Base-by-base conservation (phyloP, 371 early-diverging fungal species). In the Mucor velutinosus region DNA sequence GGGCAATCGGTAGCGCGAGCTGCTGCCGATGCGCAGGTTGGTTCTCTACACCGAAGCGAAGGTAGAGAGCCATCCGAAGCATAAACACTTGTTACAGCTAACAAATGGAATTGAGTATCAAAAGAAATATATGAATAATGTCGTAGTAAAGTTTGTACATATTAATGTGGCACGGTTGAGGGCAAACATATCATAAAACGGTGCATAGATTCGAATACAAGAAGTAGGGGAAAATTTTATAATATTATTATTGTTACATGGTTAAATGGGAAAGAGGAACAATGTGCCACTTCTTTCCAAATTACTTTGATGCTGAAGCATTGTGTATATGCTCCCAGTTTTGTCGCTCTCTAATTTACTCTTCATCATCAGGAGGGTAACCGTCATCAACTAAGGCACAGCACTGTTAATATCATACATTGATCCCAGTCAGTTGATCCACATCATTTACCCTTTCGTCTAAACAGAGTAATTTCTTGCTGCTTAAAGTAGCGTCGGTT, bases 401-500 rank as follows among this genome's bases (percentile, higher is more conserved):
- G 23, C 0, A 51, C 8, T 33, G 14, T 25, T 17, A 51, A 27
- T 32, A 25, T 57, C 3, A 33, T 10, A 6, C 11, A 21, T 17
- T n/a, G 15, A 35, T 55, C 12, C 3, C 21, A 17, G 4, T 5
- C 4, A 19, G 4, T 41, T 23, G n/a, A 11, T 15, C 33, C 7
- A 45, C 8, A 7, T 30, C 14, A 45, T 43, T 75, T 77, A 78
- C 82, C 70, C 62, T 77, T 84, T 64, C 89, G 79, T 76, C 95
- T 85, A 77, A 85, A 94, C 68, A 95, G 87, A 29, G 95, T 94
- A 41, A 95, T 94, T 68, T 98, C 99, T 84, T 98, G 97, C 79
- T 98, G 97, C 83, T 97, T 97, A 68, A 94, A 97, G 76, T 99
- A 99, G 59, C 98, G 88, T 45, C 99, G 87, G 80, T 96, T 97